phyloP scores from a whole-genome alignment of 2,329 filamentous ascomycete species.

The Diplodia sapinea region DNA sequence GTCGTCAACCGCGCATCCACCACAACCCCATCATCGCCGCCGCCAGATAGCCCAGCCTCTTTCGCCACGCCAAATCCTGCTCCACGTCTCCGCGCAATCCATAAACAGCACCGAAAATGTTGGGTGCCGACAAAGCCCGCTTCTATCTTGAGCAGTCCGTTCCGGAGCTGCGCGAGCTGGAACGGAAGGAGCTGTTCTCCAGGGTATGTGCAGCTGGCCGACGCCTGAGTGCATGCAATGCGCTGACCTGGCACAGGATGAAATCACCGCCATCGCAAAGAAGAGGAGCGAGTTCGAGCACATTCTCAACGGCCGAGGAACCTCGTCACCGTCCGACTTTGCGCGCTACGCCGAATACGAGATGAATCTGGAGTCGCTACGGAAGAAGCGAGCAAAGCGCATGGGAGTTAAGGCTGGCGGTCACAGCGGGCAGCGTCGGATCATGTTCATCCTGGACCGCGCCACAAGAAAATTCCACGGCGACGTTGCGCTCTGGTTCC shows the following conservation, averaged over 20 bases:
- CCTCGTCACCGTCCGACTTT: slow-evolving; percentile 74
- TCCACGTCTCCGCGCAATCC: slow-evolving; percentile 34
- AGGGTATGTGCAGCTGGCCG: slow-evolving; percentile 59
- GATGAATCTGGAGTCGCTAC: slow-evolving; percentile 72
- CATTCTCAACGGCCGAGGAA: slow-evolving; percentile 81
- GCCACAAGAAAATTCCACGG: slow-evolving; percentile 84
- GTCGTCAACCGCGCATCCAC: neutral
- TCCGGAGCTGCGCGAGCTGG: slow-evolving; percentile 89
- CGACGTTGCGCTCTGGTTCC: slow-evolving; percentile 81
- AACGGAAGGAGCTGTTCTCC: slow-evolving; percentile 88
- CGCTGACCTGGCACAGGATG: slow-evolving; percentile 64
- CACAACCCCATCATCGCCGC: neutral
- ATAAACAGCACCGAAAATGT: slow-evolving; percentile 32
- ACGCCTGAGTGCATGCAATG: slow-evolving; percentile 29
- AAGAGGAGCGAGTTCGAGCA: slow-evolving; percentile 95
- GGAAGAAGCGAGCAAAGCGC: slow-evolving; percentile 80
- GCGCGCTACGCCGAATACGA: slow-evolving; percentile 79
- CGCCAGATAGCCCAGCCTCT: neutral
- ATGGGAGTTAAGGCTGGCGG: slow-evolving; percentile 75
- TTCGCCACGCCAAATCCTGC: neutral
- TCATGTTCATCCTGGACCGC: slow-evolving; percentile 88
- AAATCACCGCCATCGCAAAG: slow-evolving; percentile 85
- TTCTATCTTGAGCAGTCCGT: slow-evolving; percentile 94
- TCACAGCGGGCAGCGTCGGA: slow-evolving; percentile 77
- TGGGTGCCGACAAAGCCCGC: slow-evolving; percentile 81